Evolutionary conservation across 2,329 filamentous ascomycete genomes (phyloP).

Genomic region (Sporothrix variecibatus): DNA sequence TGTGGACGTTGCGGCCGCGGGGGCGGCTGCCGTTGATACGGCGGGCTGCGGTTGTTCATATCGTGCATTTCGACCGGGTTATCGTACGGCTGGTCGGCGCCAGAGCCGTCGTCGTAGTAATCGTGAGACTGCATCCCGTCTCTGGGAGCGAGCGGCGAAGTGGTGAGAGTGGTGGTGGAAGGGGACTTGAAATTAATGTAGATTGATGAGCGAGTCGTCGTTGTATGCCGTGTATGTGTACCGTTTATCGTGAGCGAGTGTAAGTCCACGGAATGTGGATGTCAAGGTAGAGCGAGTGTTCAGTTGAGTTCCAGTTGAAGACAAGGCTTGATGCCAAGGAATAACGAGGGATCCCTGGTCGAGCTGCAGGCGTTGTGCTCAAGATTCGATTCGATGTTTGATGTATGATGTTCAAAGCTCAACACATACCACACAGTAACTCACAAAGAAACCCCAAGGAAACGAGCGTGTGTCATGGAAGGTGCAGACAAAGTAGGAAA

Average conservation of each 20-base stretch:
- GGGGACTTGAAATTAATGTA: neutral
- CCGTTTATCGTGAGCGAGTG: neutral
- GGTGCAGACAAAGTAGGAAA: slow-evolving; percentile 4
- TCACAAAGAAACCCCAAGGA: neutral
- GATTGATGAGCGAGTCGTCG: neutral
- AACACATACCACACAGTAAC: neutral
- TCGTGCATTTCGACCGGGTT: slow-evolving; percentile 29
- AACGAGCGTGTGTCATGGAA: slow-evolving; percentile 14
- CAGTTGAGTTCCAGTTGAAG: neutral
- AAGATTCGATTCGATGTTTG: neutral
- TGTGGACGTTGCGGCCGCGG: neutral
- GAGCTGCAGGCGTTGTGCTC: neutral
- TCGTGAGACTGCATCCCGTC: slow-evolving; percentile 29
- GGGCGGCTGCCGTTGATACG: slow-evolving; percentile 14
- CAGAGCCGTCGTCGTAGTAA: slow-evolving; percentile 21
- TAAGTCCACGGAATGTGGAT: neutral
- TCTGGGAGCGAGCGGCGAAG: neutral
- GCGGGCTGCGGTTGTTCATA: slow-evolving; percentile 22
- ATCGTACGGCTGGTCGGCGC: slow-evolving; percentile 18
- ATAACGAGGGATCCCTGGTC: neutral
- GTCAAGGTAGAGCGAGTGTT: neutral
- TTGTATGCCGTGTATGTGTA: neutral
- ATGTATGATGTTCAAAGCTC: neutral
- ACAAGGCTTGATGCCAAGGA: neutral
- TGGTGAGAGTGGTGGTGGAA: neutral